phyloP scores from a whole-genome alignment of 108 stramenopile species.

The Pseudonitzschia delicatissima region DNA sequence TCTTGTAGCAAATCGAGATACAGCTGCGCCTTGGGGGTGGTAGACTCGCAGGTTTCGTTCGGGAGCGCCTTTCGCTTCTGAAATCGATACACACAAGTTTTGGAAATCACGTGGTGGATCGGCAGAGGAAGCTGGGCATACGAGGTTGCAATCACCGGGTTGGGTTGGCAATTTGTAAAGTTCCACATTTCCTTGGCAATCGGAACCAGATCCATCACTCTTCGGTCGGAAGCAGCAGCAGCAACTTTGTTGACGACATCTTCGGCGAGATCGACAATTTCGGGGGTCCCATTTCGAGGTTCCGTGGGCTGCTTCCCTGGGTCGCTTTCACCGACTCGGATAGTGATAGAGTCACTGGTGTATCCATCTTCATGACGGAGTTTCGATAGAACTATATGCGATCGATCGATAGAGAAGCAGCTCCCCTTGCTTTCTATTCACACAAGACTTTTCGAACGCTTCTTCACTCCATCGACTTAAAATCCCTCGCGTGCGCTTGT shows the following conservation, averaged over 20 bases:
- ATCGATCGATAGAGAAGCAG: too few species aligned
- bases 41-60: background rate
- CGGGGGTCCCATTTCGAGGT: background rate
- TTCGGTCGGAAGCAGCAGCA: background rate
- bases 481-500: too few species aligned
- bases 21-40: background rate
- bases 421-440: too few species aligned
- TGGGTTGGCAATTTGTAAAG: background rate
- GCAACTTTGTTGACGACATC: background rate
- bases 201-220: background rate
- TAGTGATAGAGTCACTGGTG: background rate
- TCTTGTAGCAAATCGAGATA: background rate
- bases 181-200: background rate
- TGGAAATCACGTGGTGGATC: background rate
- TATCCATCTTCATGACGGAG: too few species aligned
- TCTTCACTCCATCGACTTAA: too few species aligned
- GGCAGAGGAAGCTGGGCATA: background rate
- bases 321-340: background rate
- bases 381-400: too few species aligned
- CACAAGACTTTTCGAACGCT: too few species aligned
- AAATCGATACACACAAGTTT: background rate
- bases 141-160: background rate
- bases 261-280: background rate
- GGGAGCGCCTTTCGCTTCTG: background rate
- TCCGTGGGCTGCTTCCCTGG: background rate